These are phyloP conservation scores for Zygotorulaspora mrakii DNA, from an alignment of 1,139 yeast genomes.

Conservation along the genomic window DNA sequence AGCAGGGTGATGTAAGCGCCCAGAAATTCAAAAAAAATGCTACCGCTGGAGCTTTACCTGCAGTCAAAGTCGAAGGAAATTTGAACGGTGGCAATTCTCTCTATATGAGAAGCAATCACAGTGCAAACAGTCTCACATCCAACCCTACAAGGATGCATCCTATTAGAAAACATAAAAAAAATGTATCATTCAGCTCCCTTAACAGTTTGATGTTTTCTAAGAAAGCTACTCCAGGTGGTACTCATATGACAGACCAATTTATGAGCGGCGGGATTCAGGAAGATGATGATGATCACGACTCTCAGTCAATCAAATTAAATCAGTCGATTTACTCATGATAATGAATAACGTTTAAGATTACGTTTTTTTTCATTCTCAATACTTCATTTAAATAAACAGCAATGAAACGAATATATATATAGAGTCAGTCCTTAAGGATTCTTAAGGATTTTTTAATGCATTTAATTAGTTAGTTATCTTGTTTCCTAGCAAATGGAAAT, in stretches of 20 bases:
- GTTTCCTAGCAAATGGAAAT: conserved; percentile 56
- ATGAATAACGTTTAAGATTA: not conserved
- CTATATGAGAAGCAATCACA: conserved; percentile 24
- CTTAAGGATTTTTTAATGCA: conserved; percentile 20
- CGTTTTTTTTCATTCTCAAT: not conserved
- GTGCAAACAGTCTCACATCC: conserved; percentile 28
- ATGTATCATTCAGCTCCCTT: conserved; percentile 36
- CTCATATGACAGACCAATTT: conserved; percentile 19
- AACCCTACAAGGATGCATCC: conserved; percentile 27
- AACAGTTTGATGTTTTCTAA: conserved; percentile 38
- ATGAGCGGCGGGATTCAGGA: conserved; percentile 32
- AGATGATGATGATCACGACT: conserved; percentile 26
- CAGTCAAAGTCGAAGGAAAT: conserved; percentile 9
- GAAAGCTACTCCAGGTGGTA: conserved; percentile 23
- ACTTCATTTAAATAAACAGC: conserved; percentile 1
- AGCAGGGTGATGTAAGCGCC: conserved; percentile 9
- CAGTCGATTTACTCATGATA: conserved; percentile 30
- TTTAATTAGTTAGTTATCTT: conserved; percentile 24
- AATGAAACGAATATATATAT: conserved; percentile 3
- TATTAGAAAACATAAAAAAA: conserved; percentile 35
- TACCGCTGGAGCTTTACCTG: conserved; percentile 11
- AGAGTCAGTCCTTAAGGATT: conserved; percentile 2
- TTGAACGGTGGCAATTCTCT: conserved; percentile 11
- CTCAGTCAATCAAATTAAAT: conserved; percentile 26
- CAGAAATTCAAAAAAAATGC: conserved; percentile 12